Evolutionary conservation across 1,284 basidiomycete genomes (phyloP).

Genomic region (Ganoderma sinense): DNA sequence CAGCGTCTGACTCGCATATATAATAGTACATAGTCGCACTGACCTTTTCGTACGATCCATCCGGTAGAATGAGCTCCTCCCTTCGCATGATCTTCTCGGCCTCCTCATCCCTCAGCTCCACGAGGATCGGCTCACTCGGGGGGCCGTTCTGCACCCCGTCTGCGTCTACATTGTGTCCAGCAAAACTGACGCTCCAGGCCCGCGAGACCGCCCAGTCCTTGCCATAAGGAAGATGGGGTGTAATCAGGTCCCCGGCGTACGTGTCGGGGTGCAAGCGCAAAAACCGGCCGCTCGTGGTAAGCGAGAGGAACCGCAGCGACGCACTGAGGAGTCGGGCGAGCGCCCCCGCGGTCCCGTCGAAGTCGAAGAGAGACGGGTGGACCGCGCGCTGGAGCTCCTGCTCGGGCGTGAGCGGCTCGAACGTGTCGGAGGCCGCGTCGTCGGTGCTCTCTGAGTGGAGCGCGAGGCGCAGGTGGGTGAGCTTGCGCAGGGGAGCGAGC

Average conservation of each 20-base stretch:
- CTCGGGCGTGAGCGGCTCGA: background rate
- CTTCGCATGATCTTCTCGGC: background rate
- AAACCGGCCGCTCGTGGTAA: background rate
- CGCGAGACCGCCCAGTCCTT: background rate
- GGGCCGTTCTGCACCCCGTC: background rate
- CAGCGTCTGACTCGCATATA: background rate
- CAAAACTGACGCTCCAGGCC: background rate
- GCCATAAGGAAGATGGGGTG: background rate
- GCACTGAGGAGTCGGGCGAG: too few species aligned
- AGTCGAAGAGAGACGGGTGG: background rate
- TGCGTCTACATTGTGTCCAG: background rate
- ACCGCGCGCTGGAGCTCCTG: background rate
- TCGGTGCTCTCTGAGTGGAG: background rate
- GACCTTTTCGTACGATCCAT: background rate
- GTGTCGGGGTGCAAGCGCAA: background rate
- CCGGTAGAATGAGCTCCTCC: background rate
- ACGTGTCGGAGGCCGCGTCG: background rate
- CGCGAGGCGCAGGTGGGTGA: background rate
- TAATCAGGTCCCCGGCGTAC: background rate
- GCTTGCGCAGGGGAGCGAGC: background rate
- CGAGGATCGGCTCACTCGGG: background rate
- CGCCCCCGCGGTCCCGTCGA: background rate
- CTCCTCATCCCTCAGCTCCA: background rate
- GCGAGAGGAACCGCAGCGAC: background rate
- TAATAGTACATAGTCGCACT: background rate